Evolutionary conservation across 495 filamentous ascomycete species (phyloP).

Genomic region (Penicillium coffeae): DNA sequence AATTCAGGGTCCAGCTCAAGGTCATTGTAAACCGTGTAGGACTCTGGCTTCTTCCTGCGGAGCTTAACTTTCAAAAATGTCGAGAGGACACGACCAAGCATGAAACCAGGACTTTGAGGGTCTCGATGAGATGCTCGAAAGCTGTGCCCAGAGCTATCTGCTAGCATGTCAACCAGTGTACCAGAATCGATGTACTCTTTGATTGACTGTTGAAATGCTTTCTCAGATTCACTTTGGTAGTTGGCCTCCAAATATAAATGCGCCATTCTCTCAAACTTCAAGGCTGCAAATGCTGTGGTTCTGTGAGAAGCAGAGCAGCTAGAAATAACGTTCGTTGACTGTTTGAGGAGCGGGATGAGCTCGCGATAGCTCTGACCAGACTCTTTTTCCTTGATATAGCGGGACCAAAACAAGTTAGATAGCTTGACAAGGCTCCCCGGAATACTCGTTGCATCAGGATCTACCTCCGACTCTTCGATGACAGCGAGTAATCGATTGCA

Average conservation of each 20-base stretch:
- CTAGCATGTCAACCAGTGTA: conserved; percentile 28
- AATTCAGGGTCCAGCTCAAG: conserved; percentile 26
- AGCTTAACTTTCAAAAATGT: conserved; percentile 43
- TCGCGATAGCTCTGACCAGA: conserved; percentile 31
- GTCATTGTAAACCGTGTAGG: conserved; percentile 40
- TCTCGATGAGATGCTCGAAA: conserved; percentile 27
- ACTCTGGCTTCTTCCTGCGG: conserved; percentile 25
- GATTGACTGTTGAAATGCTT: conserved; percentile 43
- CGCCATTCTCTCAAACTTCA: conserved; percentile 54
- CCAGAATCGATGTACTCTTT: conserved; percentile 44
- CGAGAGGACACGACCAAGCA: conserved; percentile 46
- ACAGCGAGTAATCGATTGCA: conserved; percentile 34
- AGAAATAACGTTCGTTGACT: conserved; percentile 45
- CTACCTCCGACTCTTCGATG: conserved; percentile 31
- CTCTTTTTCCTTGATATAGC: conserved; percentile 51
- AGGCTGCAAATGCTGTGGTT: conserved; percentile 43
- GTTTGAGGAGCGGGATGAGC: conserved; percentile 42
- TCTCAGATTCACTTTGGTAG: conserved; percentile 33
- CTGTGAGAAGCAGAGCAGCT: conserved; percentile 37
- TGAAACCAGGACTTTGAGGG: conserved; percentile 35
- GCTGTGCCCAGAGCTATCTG: conserved; percentile 23
- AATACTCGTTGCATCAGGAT: conserved; percentile 21
- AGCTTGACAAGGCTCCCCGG: conserved; percentile 47
- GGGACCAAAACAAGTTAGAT: conserved; percentile 76
- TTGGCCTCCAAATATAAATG: conserved; percentile 39